phyloP scores from a whole-genome alignment of 306 rosid species.

The Trichosanthes cucumerina region DNA sequence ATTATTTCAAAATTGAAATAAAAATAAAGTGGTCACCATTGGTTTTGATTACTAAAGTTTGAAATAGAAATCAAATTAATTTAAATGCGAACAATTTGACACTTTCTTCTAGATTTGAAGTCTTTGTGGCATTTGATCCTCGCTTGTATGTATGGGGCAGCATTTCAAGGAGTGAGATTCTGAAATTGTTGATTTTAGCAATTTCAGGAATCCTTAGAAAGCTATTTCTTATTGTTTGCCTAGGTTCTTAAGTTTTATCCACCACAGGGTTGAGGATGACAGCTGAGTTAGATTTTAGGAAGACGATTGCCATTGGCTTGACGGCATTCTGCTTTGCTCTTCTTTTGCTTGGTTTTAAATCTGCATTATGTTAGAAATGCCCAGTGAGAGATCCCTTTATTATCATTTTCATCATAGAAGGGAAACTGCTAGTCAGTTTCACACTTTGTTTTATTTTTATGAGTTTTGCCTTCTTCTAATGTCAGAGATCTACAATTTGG shows the following conservation, averaged over 20 bases:
- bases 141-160: neutral
- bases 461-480: neutral
- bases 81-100: neutral
- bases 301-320: neutral
- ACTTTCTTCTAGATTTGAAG: neutral
- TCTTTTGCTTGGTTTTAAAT: neutral
- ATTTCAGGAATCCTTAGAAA: neutral
- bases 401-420: neutral
- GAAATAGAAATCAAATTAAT: neutral
- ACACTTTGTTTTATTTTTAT: neutral
- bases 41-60: neutral
- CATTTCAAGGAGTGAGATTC: neutral
- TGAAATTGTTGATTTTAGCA: neutral
- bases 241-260: neutral
- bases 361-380: neutral
- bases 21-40: neutral
- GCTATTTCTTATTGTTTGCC: neutral
- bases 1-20: neutral
- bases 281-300: neutral
- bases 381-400: neutral
- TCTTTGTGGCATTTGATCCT: neutral
- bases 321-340: neutral
- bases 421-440: neutral
- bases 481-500: neutral
- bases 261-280: neutral